These are phyloP conservation scores for Curvularia sp. DNA, from an alignment of 2,329 filamentous ascomycete species.

Conservation along the genomic window DNA sequence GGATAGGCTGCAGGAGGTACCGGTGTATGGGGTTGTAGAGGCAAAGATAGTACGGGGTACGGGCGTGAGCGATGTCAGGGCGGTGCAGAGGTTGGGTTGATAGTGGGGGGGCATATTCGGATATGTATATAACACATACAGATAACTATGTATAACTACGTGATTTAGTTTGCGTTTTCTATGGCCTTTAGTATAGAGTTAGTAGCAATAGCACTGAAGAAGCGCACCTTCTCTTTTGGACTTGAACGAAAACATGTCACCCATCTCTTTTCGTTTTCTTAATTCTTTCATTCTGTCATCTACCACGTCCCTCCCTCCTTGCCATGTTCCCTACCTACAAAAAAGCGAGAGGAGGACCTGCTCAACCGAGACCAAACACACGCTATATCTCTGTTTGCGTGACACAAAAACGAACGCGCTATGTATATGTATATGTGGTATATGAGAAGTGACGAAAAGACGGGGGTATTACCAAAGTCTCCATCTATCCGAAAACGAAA, in stretches of 20 bases:
- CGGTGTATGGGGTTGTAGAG: slow-evolving; percentile 62
- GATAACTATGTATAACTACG: no score
- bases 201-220: not conserved
- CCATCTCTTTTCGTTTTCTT: not conserved
- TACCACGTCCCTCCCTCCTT: not conserved
- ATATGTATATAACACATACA: not conserved
- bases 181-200: not conserved
- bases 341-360: not conserved
- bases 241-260: not conserved
- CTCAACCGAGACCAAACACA: not conserved
- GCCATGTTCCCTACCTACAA: not conserved
- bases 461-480: slow-evolving; percentile 25
- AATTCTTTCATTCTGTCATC: slow-evolving; percentile 12
- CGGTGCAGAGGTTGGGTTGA: slow-evolving; percentile 26
- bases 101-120: no score
- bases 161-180: no score
- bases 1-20: slow-evolving; percentile 60
- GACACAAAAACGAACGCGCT: not conserved
- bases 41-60: slow-evolving; percentile 63
- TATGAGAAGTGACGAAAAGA: not conserved
- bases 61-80: slow-evolving; percentile 59
- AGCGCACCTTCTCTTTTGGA: not conserved
- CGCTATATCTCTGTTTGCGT: not conserved
- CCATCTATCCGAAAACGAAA: slow-evolving; percentile 19
- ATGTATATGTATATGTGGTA: not conserved